Conservation (phyloP, 2,329 filamentous ascomycete genomes). For the Cadophora sp. region DNA sequence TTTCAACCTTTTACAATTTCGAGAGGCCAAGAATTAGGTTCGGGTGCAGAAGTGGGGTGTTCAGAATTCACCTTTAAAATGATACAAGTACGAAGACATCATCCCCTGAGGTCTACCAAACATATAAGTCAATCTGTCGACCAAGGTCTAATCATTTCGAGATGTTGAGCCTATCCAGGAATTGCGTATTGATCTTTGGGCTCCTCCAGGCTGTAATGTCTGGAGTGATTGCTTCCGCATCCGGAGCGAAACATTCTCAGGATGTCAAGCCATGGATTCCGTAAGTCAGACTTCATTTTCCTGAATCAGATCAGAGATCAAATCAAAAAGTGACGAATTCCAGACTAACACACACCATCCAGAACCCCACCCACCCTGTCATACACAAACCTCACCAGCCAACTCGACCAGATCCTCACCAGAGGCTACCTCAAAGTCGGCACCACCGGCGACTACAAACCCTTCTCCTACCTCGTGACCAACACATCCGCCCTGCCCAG, state of each 20-base stretch:
- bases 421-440: constrained; percentile 19
- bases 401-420: constrained; percentile 9
- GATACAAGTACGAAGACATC: background rate
- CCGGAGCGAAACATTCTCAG: background rate
- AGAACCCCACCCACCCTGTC: background rate
- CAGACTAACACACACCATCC: background rate
- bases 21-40: background rate
- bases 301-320: too few relatives aligned
- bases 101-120: background rate
- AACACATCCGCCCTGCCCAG: constrained; percentile 12
- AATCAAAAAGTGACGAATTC: background rate
- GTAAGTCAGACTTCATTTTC: background rate
- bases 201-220: background rate
- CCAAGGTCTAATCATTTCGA: background rate
- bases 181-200: background rate
- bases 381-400: constrained; percentile 5
- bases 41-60: constrained; percentile 1
- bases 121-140: background rate
- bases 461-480: constrained; percentile 18
- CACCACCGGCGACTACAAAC: constrained; percentile 20
- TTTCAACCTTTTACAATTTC: background rate
- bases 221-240: background rate
- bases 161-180: background rate
- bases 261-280: background rate
- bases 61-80: background rate